Evolutionary conservation across 2,329 filamentous ascomycete species (phyloP), one percentile per base, ranked within the genome.

Genomic region (Colletotrichum agaves): DNA sequence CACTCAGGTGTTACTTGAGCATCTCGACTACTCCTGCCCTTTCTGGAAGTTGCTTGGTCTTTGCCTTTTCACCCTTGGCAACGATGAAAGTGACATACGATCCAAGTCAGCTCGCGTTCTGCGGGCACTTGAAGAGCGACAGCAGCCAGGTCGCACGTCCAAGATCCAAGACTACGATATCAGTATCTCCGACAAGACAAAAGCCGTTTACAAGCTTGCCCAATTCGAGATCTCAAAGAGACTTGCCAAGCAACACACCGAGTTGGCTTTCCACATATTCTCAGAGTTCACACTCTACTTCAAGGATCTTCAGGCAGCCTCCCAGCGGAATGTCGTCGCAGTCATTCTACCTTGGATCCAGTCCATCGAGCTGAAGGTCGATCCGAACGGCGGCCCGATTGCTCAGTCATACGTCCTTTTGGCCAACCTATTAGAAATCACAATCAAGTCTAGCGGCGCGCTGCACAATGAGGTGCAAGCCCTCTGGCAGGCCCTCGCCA

Each of bases 81-180:
- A 97, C 70, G 93, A 97, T 71, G 91, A 94, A 75, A 94, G 92
- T 72, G 90, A 94, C 67, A 93, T 98, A 47, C 87, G 96, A 46
- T 94, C 93, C 73, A 97, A 97, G 77, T 96, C 96, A 1, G 92
- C 92, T 1, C 88, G 90, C 55, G 84, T 98, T 35, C 84, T 99
- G 12, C 88, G 94, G 44, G 90, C 89, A 0, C 83, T 98, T 1
- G 96, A 98, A 78, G 90, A 94, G 71, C 88, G 93, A 23, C 92
- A 96, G 71, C 88, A 91, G 71, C 91, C 77, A 62, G 80, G 80
- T 3, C 83, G 92, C 71, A 96, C 89, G 71, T 97, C 95, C 1
- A 97, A 97, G 75, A 89, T 99, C 6, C 93, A 97, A 76, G 96
- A 99, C 77, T 97, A 98, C 67, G 96, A 99, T 74, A 98, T 99